Conservation (phyloP, 495 filamentous ascomycete species). For the Cercophora sp. region DNA sequence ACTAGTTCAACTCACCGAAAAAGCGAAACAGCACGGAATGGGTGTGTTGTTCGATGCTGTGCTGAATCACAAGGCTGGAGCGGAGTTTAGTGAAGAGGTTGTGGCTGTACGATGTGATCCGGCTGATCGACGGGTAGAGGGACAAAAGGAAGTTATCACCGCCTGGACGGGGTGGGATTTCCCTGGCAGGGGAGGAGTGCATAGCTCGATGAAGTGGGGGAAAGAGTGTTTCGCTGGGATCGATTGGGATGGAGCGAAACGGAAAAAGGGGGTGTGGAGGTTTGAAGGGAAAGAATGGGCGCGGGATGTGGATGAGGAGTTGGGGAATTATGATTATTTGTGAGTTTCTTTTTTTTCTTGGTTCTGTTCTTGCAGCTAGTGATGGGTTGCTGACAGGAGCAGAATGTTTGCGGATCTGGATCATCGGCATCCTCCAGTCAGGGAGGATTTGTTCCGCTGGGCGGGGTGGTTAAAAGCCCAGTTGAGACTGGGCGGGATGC, state of each 20-base stretch:
- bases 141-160: conserved; percentile 53
- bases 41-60: conserved; percentile 71
- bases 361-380: background rate
- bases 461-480: conserved; percentile 59
- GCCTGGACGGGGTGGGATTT: conserved; percentile 70
- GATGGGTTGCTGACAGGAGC: background rate
- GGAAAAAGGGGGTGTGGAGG: conserved; percentile 62
- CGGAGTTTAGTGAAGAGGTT: conserved; percentile 58
- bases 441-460: conserved; percentile 62
- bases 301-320: conserved; percentile 59
- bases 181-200: conserved; percentile 51
- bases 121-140: conserved; percentile 52
- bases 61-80: conserved; percentile 71
- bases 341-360: background rate
- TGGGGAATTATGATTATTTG: conserved; percentile 69
- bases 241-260: conserved; percentile 58
- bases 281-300: conserved; percentile 59
- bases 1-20: conserved; percentile 45
- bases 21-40: conserved; percentile 48
- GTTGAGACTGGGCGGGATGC: conserved; percentile 60
- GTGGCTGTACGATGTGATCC: conserved; percentile 56
- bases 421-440: conserved; percentile 62
- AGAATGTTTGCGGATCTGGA: conserved; percentile 69
- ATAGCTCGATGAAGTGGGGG: conserved; percentile 60
- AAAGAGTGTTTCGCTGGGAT: conserved; percentile 69